A percentile compares a stretch with the other conserved stretches of the same genome.
Evolutionary conservation across 768 basidiomycete species (phyloP).

Genomic region (Trametes cinnabarina): DNA sequence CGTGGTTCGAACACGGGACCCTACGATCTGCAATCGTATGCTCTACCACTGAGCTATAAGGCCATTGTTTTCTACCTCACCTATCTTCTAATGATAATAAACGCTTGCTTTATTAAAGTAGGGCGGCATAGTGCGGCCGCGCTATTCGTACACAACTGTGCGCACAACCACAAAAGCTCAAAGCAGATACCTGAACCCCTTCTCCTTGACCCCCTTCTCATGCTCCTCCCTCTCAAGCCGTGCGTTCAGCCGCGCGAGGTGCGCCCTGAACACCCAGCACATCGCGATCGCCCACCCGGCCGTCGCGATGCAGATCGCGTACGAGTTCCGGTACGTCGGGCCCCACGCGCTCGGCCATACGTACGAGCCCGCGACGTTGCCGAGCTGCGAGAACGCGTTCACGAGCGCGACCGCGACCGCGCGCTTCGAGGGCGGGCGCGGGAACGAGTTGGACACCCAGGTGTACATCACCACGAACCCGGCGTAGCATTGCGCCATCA

Average conservation of each 20-base stretch:
- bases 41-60: conserved; percentile 49
- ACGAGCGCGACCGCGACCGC: conserved; percentile 84
- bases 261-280: conserved; percentile 32
- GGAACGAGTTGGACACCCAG: conserved; percentile 58
- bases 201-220: conserved; percentile 39
- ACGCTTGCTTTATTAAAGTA: too few species aligned
- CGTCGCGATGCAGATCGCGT: conserved; percentile 39
- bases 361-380: conserved; percentile 75
- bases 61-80: not conserved
- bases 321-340: conserved; percentile 68
- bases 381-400: conserved; percentile 78
- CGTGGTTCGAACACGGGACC: conserved; percentile 59
- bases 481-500: conserved; percentile 73
- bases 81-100: too few species aligned
- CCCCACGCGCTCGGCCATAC: conserved; percentile 68
- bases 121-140: too few species aligned
- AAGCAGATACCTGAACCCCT: conserved; percentile 50
- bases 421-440: conserved; percentile 82
- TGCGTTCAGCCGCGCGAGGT: conserved; percentile 27
- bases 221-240: conserved; percentile 38
- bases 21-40: conserved; percentile 58
- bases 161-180: conserved; percentile 24
- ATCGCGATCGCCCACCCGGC: conserved; percentile 33
- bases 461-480: conserved; percentile 66
- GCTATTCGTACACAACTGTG: too few species aligned